Conservation (phyloP, 441 rosid genomes). For the Bruguiera hainesii region DNA sequence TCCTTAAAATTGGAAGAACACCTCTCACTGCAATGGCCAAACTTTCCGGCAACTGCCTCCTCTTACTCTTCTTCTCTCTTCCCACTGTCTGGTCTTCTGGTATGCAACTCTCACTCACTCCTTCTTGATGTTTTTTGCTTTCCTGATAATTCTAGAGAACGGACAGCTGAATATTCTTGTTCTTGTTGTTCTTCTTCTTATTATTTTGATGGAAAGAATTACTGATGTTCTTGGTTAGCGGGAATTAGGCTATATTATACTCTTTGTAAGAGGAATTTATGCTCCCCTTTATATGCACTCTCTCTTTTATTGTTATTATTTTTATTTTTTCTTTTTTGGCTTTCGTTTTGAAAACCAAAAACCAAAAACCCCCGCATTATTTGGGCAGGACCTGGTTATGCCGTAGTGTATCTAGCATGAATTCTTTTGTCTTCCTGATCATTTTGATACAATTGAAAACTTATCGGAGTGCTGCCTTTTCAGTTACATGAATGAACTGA, state of each 20-base stretch:
- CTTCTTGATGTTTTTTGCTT: background rate
- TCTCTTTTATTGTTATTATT: too few relatives aligned
- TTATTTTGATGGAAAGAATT: background rate
- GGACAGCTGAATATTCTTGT: too few relatives aligned
- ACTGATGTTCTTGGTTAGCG: too few relatives aligned
- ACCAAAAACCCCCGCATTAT: too few relatives aligned
- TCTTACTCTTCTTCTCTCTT: conserved; percentile 45
- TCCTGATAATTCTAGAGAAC: too few relatives aligned
- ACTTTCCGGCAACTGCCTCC: conserved; percentile 28
- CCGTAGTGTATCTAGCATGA: background rate
- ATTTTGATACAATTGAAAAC: background rate
- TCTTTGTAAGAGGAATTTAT: too few relatives aligned
- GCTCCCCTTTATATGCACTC: too few relatives aligned
- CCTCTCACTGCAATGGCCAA: conserved; percentile 36
- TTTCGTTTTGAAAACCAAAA: too few relatives aligned
- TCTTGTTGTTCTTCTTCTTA: too few relatives aligned
- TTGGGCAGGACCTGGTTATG: too few relatives aligned
- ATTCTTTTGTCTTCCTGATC: background rate
- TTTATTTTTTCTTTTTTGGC: too few relatives aligned
- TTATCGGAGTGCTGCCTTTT: background rate
- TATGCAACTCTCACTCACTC: conserved; percentile 25
- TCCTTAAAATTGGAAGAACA: conserved; percentile 22
- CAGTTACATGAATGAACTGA: background rate
- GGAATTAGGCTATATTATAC: too few relatives aligned
- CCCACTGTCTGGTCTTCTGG: conserved; percentile 48